Evolutionary conservation across 805 yeast species (phyloP).

Genomic region (Candida multigemmis): DNA sequence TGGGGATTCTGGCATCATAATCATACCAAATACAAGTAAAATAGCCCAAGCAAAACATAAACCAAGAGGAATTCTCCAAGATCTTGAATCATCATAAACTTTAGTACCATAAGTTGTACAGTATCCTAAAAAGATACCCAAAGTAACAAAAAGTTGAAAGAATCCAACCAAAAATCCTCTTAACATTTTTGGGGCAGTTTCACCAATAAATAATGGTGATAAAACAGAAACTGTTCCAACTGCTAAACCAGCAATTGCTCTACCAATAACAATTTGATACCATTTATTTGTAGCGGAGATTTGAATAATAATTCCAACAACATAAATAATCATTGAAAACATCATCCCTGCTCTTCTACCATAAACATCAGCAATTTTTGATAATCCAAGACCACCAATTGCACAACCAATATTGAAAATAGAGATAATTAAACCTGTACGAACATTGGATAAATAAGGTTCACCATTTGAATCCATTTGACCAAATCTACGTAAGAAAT

Average conservation of each 20-base stretch:
- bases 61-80: slow-evolving; percentile 64
- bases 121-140: slow-evolving; percentile 66
- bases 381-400: slow-evolving; percentile 55
- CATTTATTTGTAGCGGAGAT: slow-evolving; percentile 44
- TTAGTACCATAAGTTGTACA: slow-evolving; percentile 55
- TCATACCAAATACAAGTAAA: slow-evolving; percentile 40
- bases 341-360: slow-evolving; percentile 56
- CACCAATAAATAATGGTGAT: slow-evolving; percentile 59
- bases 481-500: slow-evolving; percentile 48
- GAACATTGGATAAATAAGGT: slow-evolving; percentile 30
- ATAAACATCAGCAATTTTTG: slow-evolving; percentile 46
- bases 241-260: slow-evolving; percentile 61
- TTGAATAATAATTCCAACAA: slow-evolving; percentile 54
- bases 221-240: slow-evolving; percentile 67
- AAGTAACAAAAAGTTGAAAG: slow-evolving; percentile 61
- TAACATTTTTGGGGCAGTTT: slow-evolving; percentile 58
- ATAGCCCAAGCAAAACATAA: slow-evolving; percentile 46
- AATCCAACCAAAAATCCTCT: slow-evolving; percentile 67
- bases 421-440: slow-evolving; percentile 45
- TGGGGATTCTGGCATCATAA: slow-evolving; percentile 64
- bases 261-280: slow-evolving; percentile 58
- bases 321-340: slow-evolving; percentile 45
- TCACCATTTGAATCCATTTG: slow-evolving; percentile 29
- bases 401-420: slow-evolving; percentile 66
- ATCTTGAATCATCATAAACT: slow-evolving; percentile 37